Evolutionary conservation across 768 basidiomycete genomes (phyloP).

Genomic region (Lentinula guzmanii): DNA sequence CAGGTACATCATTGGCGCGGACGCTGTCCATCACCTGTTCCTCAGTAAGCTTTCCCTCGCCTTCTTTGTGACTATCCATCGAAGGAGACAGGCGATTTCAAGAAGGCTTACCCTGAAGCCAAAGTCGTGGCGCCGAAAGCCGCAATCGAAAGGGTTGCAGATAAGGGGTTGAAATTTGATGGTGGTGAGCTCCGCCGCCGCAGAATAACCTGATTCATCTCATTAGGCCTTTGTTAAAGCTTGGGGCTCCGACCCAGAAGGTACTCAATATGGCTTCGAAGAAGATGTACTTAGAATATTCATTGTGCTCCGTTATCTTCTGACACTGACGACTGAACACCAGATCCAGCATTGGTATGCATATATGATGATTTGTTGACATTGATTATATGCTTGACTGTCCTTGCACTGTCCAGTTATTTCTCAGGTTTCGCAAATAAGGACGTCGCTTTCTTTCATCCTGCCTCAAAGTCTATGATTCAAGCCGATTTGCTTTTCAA

Average conservation of each 20-base stretch:
- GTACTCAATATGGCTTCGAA: conserved; percentile 74
- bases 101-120: conserved; percentile 61
- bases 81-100: conserved; percentile 45
- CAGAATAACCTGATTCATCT: not conserved
- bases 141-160: conserved; percentile 42
- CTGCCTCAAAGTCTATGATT: conserved; percentile 62
- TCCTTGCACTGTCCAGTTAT: conserved; percentile 33
- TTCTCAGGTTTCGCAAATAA: conserved; percentile 70
- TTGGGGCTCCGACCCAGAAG: conserved; percentile 59
- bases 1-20: conserved; percentile 56
- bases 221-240: conserved; percentile 21
- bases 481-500: conserved; percentile 84
- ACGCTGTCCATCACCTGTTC: conserved; percentile 55
- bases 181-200: conserved; percentile 40
- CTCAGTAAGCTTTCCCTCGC: conserved; percentile 33
- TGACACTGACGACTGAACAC: not conserved
- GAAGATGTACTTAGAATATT: conserved; percentile 34
- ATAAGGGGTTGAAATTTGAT: conserved; percentile 52
- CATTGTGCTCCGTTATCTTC: not conserved
- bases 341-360: conserved; percentile 9
- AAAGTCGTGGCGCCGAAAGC: conserved; percentile 66
- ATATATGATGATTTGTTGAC: not conserved
- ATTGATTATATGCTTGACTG: not conserved
- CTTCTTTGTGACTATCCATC: conserved; percentile 6
- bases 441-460: conserved; percentile 81